These are phyloP conservation scores for Neonectria sp. DNA, from an alignment of 2,329 filamentous ascomycete genomes.

Conservation along the genomic window DNA sequence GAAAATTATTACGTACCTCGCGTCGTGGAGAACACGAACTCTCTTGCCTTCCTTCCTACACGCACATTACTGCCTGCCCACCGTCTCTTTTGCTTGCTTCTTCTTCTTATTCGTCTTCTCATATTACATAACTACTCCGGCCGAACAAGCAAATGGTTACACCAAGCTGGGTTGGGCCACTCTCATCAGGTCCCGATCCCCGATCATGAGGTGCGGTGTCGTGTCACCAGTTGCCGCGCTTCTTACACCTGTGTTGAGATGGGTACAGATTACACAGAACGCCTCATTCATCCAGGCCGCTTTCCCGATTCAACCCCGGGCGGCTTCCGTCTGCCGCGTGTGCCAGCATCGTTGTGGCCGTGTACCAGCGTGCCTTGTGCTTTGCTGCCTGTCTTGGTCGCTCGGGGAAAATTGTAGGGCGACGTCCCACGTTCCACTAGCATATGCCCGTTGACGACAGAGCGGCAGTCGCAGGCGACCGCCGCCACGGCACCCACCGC, in stretches of 20 bases:
- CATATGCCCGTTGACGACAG: conserved; percentile 5
- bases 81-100: too few relatives aligned
- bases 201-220: conserved; percentile 19
- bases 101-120: background rate
- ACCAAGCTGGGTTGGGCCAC: background rate
- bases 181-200: conserved; percentile 11
- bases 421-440: conserved; percentile 10
- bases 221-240: conserved; percentile 11
- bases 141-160: background rate
- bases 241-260: conserved; percentile 8
- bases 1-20: conserved; percentile 20
- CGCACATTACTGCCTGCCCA: background rate
- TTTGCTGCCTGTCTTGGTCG: conserved; percentile 4
- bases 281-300: conserved; percentile 1
- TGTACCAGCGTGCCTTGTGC: background rate
- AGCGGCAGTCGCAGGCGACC: conserved; percentile 7
- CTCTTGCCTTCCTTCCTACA: background rate
- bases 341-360: background rate
- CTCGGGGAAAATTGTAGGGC: conserved; percentile 2
- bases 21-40: conserved; percentile 3
- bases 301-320: conserved; percentile 7
- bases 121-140: background rate
- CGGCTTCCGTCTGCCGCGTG: conserved; percentile 13
- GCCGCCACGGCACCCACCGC: conserved; percentile 4
- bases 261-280: background rate